These are phyloP conservation scores for Corymbia calophylla DNA, from an alignment of 441 rosid species.

Conservation along the genomic window DNA sequence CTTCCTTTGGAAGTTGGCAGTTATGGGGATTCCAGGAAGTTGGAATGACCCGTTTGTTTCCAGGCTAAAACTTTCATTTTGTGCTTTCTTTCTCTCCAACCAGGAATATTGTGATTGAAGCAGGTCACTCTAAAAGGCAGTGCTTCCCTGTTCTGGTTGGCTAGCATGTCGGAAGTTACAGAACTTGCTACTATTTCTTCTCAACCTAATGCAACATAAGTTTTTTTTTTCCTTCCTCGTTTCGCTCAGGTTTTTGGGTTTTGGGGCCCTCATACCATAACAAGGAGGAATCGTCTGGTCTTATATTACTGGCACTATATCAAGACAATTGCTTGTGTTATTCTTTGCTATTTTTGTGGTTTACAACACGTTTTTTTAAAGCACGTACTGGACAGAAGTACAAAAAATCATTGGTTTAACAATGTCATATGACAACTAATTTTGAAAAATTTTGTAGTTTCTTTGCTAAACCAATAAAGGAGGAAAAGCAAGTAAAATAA, in stretches of 20 bases:
- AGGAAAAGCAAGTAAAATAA: background rate
- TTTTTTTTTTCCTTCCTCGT: background rate
- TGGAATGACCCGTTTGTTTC: background rate
- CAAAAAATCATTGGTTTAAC: background rate
- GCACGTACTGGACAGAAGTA: background rate
- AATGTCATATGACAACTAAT: background rate
- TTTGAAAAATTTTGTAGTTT: background rate
- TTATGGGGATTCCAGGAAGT: background rate
- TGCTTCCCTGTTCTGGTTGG: background rate
- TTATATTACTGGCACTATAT: background rate
- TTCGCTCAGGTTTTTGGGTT: background rate
- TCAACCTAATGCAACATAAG: background rate
- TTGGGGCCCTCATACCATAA: background rate
- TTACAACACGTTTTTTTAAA: background rate
- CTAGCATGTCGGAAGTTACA: background rate
- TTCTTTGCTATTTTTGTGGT: background rate
- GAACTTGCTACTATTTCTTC: background rate
- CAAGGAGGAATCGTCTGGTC: background rate
- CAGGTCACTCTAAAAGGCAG: background rate
- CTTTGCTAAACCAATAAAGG: background rate
- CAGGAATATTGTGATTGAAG: background rate
- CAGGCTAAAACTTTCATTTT: background rate
- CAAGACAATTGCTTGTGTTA: background rate
- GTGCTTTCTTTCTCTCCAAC: background rate
- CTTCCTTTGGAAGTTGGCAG: background rate